Conservation (phyloP, 106 monocot species). For the Phalaenopsis aphrodite region DNA sequence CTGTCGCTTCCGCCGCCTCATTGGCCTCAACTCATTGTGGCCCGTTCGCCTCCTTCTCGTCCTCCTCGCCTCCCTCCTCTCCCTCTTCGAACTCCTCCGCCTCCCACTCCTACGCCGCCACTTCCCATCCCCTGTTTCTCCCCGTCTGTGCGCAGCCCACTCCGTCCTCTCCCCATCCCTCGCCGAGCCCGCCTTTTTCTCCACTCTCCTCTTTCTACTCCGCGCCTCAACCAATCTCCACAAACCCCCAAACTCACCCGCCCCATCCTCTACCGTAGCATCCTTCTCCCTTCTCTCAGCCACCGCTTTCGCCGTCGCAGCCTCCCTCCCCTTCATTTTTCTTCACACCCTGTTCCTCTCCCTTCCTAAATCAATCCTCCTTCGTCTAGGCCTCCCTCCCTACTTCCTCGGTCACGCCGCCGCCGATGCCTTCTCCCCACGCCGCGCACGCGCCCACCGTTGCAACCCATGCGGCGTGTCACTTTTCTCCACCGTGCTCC, state of each 20-base stretch:
- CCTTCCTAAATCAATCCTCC: background rate
- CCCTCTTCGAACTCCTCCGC: background rate
- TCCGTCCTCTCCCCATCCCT: constrained; percentile 9
- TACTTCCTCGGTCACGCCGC: constrained; percentile 1
- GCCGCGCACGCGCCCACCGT: background rate
- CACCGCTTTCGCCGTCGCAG: background rate
- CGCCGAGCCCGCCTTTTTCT: constrained; percentile 15
- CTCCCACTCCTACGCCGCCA: background rate
- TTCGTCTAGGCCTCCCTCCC: background rate
- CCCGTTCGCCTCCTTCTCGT: constrained; percentile 5
- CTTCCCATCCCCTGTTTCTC: background rate
- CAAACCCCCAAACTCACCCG: too few relatives aligned
- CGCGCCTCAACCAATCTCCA: constrained; percentile 10
- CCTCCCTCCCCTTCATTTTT: constrained; percentile 4
- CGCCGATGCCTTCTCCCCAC: background rate
- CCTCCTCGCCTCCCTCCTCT: constrained; percentile 14
- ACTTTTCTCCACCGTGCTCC: constrained; percentile 9
- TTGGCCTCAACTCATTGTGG: constrained; percentile 10
- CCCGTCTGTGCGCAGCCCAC: background rate
- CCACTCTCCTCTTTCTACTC: constrained; percentile 24
- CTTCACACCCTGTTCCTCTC: background rate
- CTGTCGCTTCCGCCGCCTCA: background rate
- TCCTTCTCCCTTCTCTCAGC: background rate
- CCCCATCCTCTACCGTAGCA: background rate
- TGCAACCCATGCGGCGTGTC: background rate